Conservation (phyloP, 225 moss, liverwort and hornwort species). For the Marchantia paleacea region DNA sequence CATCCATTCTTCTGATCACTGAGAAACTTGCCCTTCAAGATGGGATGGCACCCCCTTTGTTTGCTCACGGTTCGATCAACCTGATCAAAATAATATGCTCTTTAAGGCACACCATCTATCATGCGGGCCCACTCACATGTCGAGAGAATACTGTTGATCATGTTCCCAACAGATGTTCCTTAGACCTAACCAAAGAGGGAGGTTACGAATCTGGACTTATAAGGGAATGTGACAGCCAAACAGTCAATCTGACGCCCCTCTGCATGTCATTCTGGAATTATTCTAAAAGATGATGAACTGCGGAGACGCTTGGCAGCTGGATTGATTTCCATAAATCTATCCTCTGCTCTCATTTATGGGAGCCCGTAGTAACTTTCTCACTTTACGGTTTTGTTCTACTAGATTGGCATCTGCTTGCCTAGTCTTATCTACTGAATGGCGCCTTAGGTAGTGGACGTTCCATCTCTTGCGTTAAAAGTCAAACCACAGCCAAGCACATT, state of each 20-base stretch:
- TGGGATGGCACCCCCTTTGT: neutral
- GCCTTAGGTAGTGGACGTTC: neutral
- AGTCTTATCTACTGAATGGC: neutral
- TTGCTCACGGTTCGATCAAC: neutral
- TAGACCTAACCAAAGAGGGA: neutral
- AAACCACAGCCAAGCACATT: neutral
- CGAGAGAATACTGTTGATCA: neutral
- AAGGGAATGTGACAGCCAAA: neutral
- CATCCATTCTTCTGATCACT: neutral
- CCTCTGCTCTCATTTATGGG: neutral
- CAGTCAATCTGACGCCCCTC: neutral
- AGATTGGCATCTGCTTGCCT: neutral
- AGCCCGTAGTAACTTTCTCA: neutral
- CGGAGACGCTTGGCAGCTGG: neutral
- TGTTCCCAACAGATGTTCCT: neutral
- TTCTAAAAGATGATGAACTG: neutral
- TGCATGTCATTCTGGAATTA: neutral
- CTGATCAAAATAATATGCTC: neutral
- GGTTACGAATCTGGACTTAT: neutral
- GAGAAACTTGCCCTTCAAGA: neutral
- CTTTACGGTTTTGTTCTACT: neutral
- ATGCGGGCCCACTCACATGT: neutral
- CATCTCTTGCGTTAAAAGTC: neutral
- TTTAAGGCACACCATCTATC: neutral
- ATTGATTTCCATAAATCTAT: neutral